phyloP scores from a whole-genome alignment of 225 moss, liverwort and hornwort genomes.

The Climacium dendroides region DNA sequence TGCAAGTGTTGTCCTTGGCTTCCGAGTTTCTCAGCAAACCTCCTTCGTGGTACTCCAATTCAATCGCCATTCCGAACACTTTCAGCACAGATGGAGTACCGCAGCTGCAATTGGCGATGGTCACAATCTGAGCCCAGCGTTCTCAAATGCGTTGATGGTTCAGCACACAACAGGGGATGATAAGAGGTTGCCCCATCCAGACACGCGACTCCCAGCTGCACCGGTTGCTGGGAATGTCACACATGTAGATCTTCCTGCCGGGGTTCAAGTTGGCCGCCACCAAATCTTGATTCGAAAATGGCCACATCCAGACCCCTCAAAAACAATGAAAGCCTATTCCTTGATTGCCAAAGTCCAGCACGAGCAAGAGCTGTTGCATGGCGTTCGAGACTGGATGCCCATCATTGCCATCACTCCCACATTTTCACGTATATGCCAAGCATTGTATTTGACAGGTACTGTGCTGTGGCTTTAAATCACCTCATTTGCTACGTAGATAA shows the following conservation, averaged over 20 bases:
- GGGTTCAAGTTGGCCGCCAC: constrained; percentile 76
- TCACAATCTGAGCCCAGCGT: not conserved
- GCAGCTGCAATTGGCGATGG: not conserved
- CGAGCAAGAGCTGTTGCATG: constrained; percentile 49
- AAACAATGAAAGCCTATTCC: constrained; percentile 43
- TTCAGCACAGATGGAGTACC: not conserved
- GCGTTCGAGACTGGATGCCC: constrained; percentile 22
- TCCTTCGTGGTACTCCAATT: constrained; percentile 3
- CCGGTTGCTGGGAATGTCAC: not conserved
- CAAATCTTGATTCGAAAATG: constrained; percentile 60
- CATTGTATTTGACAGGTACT: constrained; percentile 56
- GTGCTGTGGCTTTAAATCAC: not conserved
- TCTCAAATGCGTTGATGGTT: not conserved
- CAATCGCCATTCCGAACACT: not conserved
- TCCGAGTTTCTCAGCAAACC: constrained; percentile 55
- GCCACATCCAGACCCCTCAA: constrained; percentile 76
- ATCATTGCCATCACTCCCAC: constrained; percentile 90
- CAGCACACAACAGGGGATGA: not conserved
- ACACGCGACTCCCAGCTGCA: constrained; percentile 7
- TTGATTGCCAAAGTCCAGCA: constrained; percentile 64
- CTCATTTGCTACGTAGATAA: not conserved
- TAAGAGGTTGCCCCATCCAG: not conserved
- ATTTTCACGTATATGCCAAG: constrained; percentile 65
- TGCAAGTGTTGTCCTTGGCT: constrained; percentile 61
- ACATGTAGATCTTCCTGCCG: constrained; percentile 13